Percentiles rank a stretch among this genome's conserved stretches.
phyloP scores from a whole-genome alignment of 2,329 filamentous ascomycete species.

The Elsinoe fawcettii region DNA sequence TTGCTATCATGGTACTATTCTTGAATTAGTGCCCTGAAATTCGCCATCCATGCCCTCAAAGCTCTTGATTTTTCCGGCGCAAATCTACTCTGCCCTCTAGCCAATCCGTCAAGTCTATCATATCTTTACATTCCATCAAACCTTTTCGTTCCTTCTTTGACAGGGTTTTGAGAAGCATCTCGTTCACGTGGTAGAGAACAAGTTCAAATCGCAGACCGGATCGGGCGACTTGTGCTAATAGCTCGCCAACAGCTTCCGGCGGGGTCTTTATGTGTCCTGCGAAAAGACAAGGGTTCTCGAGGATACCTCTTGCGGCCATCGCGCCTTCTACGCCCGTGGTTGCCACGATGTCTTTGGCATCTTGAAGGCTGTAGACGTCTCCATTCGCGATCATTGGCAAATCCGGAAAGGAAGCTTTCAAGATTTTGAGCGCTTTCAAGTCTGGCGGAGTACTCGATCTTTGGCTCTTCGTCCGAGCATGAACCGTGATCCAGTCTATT shows the following conservation, averaged over 20 bases:
- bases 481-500: slow-evolving; percentile 63
- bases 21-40: no score
- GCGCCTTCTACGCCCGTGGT: slow-evolving; percentile 41
- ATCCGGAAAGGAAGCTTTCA: slow-evolving; percentile 43
- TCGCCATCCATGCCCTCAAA: neutral
- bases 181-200: slow-evolving; percentile 56
- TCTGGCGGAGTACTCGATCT: slow-evolving; percentile 55
- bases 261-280: slow-evolving; percentile 50
- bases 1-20: no score
- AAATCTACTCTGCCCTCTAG: slow-evolving; percentile 26
- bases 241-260: slow-evolving; percentile 55
- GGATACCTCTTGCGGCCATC: slow-evolving; percentile 62
- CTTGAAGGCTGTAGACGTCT: slow-evolving; percentile 53
- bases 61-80: neutral
- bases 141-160: slow-evolving; percentile 48
- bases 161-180: slow-evolving; percentile 56
- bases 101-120: slow-evolving; percentile 30
- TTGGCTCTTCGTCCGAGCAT: slow-evolving; percentile 56
- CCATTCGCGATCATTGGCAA: slow-evolving; percentile 62
- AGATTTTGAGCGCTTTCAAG: slow-evolving; percentile 51
- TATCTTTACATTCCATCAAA: slow-evolving; percentile 41
- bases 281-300: slow-evolving; percentile 61
- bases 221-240: slow-evolving; percentile 51
- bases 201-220: slow-evolving; percentile 41
- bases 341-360: slow-evolving; percentile 28